phyloP scores from a whole-genome alignment of 2,329 filamentous ascomycete genomes.

The Pseudofabraea citricarpa region DNA sequence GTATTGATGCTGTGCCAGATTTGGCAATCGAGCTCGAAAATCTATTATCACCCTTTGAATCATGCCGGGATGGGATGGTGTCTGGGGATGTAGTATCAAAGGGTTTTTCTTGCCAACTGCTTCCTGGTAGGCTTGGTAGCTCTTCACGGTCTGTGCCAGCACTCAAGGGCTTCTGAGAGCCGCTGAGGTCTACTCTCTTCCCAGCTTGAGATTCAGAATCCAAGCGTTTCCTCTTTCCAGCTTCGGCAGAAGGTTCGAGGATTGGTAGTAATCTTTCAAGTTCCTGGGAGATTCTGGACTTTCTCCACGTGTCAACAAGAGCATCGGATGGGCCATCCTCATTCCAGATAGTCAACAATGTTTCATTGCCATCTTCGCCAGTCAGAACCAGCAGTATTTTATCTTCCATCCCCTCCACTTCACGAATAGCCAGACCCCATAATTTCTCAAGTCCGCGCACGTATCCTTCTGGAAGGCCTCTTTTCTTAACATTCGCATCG shows the following conservation, averaged over 20 bases:
- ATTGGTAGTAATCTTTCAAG: slow-evolving; percentile 25
- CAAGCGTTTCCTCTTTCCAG: slow-evolving; percentile 19
- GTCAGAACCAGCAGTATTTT: slow-evolving; percentile 41
- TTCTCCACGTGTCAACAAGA: slow-evolving; percentile 25
- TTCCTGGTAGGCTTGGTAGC: slow-evolving; percentile 3
- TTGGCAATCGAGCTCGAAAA: background rate
- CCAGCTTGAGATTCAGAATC: slow-evolving; percentile 15
- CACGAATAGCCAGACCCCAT: slow-evolving; percentile 48
- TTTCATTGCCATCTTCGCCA: slow-evolving; percentile 33
- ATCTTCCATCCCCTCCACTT: slow-evolving; percentile 42
- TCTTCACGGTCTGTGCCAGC: slow-evolving; percentile 4
- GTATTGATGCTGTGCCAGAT: background rate
- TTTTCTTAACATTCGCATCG: slow-evolving; percentile 67
- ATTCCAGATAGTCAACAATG: slow-evolving; percentile 20
- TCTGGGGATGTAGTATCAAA: slow-evolving; percentile 3
- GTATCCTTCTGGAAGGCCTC: slow-evolving; percentile 76
- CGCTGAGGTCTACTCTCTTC: slow-evolving; percentile 6
- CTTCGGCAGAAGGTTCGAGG: slow-evolving; percentile 18
- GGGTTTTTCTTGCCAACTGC: slow-evolving; percentile 5
- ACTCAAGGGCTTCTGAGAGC: background rate
- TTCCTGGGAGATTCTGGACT: slow-evolving; percentile 25
- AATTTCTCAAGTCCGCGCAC: slow-evolving; percentile 66
- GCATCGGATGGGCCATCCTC: slow-evolving; percentile 22
- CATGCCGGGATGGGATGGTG: background rate
- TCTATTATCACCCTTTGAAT: background rate